These are phyloP conservation scores for Herpomyces periplanetae DNA, from an alignment of 2,329 filamentous ascomycete genomes.

Conservation along the genomic window DNA sequence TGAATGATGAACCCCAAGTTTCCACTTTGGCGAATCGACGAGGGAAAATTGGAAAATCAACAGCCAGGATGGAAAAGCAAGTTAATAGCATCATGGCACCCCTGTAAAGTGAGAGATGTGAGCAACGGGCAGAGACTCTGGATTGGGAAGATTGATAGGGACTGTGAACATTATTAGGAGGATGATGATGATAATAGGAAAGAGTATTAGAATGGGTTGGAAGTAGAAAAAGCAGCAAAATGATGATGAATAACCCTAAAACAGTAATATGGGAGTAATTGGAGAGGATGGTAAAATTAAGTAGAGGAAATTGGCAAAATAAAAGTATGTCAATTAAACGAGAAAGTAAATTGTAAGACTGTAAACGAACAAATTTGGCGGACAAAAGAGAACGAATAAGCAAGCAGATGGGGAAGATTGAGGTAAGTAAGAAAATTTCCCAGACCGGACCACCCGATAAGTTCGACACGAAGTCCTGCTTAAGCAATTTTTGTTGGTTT, in stretches of 20 bases:
- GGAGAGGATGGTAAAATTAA: slow-evolving; percentile 1
- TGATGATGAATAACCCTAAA: slow-evolving; percentile 5
- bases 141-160: slow-evolving; percentile 6
- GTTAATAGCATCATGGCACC: slow-evolving; percentile 70
- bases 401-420: slow-evolving; percentile 31
- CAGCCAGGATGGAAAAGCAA: slow-evolving; percentile 65
- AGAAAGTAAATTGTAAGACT: slow-evolving; percentile 2
- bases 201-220: slow-evolving; percentile 51
- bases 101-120: slow-evolving; percentile 74
- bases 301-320: slow-evolving; percentile 1
- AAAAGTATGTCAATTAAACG: not conserved
- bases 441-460: slow-evolving; percentile 39
- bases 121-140: slow-evolving; percentile 28
- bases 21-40: slow-evolving; percentile 87
- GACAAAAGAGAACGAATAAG: too few species aligned
- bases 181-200: slow-evolving; percentile 48
- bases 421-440: slow-evolving; percentile 57
- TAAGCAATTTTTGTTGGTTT: slow-evolving; percentile 42
- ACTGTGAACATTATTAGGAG: slow-evolving; percentile 13
- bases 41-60: slow-evolving; percentile 75
- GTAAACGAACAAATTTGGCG: not conserved
- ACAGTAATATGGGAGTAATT: too few species aligned
- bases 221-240: slow-evolving; percentile 15
- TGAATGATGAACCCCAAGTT: slow-evolving; percentile 95
- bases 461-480: slow-evolving; percentile 82